Conservation (phyloP, 305 asterid species). For the Plantago coronopus region DNA sequence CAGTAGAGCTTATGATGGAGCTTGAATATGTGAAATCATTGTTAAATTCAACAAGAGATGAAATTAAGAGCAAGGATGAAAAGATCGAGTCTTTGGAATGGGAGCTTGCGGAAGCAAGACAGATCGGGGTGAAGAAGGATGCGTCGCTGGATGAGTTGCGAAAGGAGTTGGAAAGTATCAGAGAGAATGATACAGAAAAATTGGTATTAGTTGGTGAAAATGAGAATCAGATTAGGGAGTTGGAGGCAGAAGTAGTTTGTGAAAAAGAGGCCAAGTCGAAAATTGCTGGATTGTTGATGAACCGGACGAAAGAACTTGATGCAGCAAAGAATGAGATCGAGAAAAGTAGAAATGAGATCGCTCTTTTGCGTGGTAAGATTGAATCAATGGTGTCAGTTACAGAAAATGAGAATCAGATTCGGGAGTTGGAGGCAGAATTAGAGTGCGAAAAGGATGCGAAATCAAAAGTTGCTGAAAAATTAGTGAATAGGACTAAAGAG, state of each 20-base stretch:
- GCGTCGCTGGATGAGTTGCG: neutral
- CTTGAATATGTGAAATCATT: conserved; percentile 16
- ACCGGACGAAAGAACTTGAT: neutral
- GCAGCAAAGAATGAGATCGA: neutral
- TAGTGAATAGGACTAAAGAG: neutral
- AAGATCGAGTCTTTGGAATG: neutral
- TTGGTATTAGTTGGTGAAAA: neutral
- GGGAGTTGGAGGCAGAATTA: neutral
- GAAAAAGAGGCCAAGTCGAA: neutral
- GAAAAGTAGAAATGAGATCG: neutral
- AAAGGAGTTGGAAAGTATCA: neutral
- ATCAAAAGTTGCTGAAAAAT: neutral
- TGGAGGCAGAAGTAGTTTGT: neutral
- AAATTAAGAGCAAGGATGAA: conserved; percentile 4
- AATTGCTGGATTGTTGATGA: neutral
- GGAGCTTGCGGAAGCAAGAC: neutral
- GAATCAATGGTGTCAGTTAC: neutral
- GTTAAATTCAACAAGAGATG: conserved; percentile 2
- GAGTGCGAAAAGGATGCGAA: neutral
- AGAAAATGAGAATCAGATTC: neutral
- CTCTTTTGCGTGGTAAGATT: neutral
- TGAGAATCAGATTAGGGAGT: neutral
- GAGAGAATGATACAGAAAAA: neutral
- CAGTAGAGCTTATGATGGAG: conserved; percentile 26
- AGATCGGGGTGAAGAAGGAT: neutral